Percentiles rank a stretch among this genome's conserved stretches.
Conservation (phyloP, 768 basidiomycete species). For the Lactifluus piperatus region DNA sequence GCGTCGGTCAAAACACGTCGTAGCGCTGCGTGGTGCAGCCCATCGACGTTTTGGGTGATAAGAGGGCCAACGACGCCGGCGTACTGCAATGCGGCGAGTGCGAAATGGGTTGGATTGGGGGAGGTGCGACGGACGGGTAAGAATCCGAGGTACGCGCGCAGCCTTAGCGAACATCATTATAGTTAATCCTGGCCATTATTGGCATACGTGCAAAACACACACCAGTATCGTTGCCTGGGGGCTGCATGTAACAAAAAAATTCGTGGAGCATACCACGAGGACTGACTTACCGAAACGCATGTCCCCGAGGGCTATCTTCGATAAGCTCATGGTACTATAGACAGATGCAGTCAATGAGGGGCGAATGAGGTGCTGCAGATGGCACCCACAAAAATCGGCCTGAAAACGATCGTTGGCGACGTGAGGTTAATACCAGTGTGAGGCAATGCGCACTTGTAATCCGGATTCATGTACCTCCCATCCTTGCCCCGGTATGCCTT, state of each 20-base stretch:
- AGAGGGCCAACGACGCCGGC: slow-evolving; percentile 48
- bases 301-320: slow-evolving; percentile 60
- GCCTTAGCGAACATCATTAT: slow-evolving; percentile 28
- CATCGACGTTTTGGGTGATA: slow-evolving; percentile 93
- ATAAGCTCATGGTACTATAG: slow-evolving; percentile 70
- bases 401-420: not conserved
- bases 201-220: slow-evolving; percentile 20
- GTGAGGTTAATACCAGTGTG: not conserved
- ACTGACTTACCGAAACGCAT: slow-evolving; percentile 52
- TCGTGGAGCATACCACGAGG: not conserved
- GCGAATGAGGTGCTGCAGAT: not conserved
- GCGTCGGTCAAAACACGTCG: slow-evolving; percentile 34
- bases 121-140: slow-evolving; percentile 72
- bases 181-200: not conserved
- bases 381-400: slow-evolving; percentile 23
- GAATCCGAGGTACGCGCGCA: slow-evolving; percentile 79
- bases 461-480: slow-evolving; percentile 84
- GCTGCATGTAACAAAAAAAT: not conserved
- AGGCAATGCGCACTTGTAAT: slow-evolving; percentile 55
- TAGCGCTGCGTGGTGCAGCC: slow-evolving; percentile 80
- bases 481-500: slow-evolving; percentile 85
- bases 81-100: slow-evolving; percentile 75
- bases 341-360: slow-evolving; percentile 8
- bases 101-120: slow-evolving; percentile 86
- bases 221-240: slow-evolving; percentile 79